Conservation (phyloP, 768 basidiomycete genomes). For the Suillus plorans region DNA sequence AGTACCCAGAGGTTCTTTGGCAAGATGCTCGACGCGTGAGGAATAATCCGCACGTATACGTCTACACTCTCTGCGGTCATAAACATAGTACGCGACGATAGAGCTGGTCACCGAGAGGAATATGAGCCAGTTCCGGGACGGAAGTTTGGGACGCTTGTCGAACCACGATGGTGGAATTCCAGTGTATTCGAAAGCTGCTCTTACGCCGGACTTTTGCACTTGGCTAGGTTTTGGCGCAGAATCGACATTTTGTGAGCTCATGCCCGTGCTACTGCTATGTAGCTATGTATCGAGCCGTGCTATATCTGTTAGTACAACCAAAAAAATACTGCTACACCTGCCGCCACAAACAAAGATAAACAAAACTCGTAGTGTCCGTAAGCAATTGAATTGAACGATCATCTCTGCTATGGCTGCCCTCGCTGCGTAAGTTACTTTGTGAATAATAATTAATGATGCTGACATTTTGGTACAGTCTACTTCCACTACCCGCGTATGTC, state of each 20-base stretch:
- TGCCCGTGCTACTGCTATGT: background rate
- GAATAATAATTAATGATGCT: slow-evolving; percentile 8
- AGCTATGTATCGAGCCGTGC: background rate
- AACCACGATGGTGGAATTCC: slow-evolving; percentile 77
- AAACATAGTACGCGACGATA: slow-evolving; percentile 70
- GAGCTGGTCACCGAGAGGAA: slow-evolving; percentile 80
- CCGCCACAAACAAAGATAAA: slow-evolving; percentile 26
- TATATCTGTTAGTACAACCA: slow-evolving; percentile 18
- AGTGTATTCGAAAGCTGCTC: slow-evolving; percentile 63
- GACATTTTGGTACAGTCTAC: slow-evolving; percentile 44
- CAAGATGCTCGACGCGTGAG: slow-evolving; percentile 75
- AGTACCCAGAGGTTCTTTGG: slow-evolving; percentile 63
- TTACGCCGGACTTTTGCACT: slow-evolving; percentile 49
- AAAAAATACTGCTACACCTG: slow-evolving; percentile 20
- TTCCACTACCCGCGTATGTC: slow-evolving; percentile 65
- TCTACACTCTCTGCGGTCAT: slow-evolving; percentile 84
- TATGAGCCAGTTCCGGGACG: slow-evolving; percentile 92
- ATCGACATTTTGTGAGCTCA: slow-evolving; percentile 9
- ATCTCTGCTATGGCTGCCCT: slow-evolving; percentile 58
- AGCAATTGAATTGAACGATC: slow-evolving; percentile 15
- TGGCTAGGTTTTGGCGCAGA: background rate
- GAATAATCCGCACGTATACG: slow-evolving; percentile 75
- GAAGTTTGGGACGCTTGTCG: slow-evolving; percentile 80
- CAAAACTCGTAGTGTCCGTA: background rate
- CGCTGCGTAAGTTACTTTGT: slow-evolving; percentile 59